Evolutionary conservation across 148 eudicot genomes (phyloP).

Genomic region (Cornus controversa): DNA sequence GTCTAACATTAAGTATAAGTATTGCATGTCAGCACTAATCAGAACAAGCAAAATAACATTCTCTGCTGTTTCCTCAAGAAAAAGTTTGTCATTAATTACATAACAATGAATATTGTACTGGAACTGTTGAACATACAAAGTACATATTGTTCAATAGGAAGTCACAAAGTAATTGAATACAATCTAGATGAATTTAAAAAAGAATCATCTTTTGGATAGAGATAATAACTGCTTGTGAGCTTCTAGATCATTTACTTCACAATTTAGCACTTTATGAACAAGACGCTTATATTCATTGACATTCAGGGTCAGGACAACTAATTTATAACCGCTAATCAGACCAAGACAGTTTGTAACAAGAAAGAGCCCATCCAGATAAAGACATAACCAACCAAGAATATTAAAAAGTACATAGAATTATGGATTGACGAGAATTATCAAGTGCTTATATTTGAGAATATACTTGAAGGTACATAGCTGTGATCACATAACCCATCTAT

Average conservation of each 20-base stretch:
- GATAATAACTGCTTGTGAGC: conserved; percentile 58
- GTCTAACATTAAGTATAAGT: too few species aligned
- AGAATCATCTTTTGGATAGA: conserved; percentile 69
- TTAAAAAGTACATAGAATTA: not conserved
- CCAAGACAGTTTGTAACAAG: conserved; percentile 78
- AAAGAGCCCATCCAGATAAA: conserved; percentile 89
- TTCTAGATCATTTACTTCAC: conserved; percentile 80
- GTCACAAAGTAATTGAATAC: not conserved
- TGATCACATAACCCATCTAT: conserved; percentile 78
- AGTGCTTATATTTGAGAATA: not conserved
- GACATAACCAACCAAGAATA: not conserved
- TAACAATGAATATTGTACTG: not conserved
- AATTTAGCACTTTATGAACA: conserved; percentile 75
- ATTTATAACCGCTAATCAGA: conserved; percentile 76
- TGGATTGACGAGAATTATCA: not conserved
- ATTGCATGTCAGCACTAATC: too few species aligned
- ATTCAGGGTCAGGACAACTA: conserved; percentile 93
- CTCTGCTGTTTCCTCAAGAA: not conserved
- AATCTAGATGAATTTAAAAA: not conserved
- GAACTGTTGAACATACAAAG: not conserved
- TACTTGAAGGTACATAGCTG: not conserved
- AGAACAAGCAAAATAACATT: too few species aligned
- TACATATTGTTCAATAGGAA: not conserved
- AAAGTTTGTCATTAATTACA: not conserved
- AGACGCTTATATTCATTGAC: conserved; percentile 93